These are phyloP conservation scores for Raffaelea albimanens DNA, from an alignment of 2,329 filamentous ascomycete species.

Conservation along the genomic window DNA sequence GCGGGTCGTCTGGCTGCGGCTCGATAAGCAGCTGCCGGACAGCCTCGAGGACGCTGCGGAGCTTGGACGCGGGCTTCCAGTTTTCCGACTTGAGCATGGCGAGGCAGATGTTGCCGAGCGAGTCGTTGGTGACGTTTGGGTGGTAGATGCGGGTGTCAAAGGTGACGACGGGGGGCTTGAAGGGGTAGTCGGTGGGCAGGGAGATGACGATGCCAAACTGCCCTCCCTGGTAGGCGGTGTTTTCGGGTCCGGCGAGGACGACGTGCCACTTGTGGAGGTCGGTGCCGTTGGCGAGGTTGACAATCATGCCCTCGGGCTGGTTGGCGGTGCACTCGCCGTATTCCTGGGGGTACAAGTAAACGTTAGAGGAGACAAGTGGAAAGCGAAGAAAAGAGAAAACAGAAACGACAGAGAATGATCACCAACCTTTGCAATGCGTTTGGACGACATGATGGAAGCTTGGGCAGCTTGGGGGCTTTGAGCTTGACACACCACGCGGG, in stretches of 20 bases:
- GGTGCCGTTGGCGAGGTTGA: constrained; percentile 35
- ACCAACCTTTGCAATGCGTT: constrained; percentile 12
- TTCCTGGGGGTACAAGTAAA: constrained; percentile 30
- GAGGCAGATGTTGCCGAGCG: constrained; percentile 76
- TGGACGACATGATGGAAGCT: constrained; percentile 27
- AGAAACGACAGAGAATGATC: neutral
- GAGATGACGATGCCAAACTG: constrained; percentile 62
- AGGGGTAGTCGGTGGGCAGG: constrained; percentile 76
- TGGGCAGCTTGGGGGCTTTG: no score
- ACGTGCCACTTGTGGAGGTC: constrained; percentile 46
- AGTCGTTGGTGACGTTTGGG: constrained; percentile 86
- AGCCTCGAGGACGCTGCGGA: constrained; percentile 67
- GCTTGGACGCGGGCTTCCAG: constrained; percentile 83
- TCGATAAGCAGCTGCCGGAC: constrained; percentile 65
- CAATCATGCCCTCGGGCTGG: constrained; percentile 36
- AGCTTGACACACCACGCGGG: no score
- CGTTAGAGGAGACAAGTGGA: neutral
- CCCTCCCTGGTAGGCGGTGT: constrained; percentile 51
- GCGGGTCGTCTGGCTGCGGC: constrained; percentile 81
- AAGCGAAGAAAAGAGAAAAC: neutral
- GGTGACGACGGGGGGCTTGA: constrained; percentile 72
- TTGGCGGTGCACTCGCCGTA: constrained; percentile 37
- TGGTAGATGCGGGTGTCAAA: constrained; percentile 93
- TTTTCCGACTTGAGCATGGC: constrained; percentile 73
- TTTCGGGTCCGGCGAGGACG: constrained; percentile 33